A percentile compares a stretch with the other conserved stretches of the same genome.
phyloP scores from a whole-genome alignment of 768 basidiomycete species.

The Cubamyces lactineus region DNA sequence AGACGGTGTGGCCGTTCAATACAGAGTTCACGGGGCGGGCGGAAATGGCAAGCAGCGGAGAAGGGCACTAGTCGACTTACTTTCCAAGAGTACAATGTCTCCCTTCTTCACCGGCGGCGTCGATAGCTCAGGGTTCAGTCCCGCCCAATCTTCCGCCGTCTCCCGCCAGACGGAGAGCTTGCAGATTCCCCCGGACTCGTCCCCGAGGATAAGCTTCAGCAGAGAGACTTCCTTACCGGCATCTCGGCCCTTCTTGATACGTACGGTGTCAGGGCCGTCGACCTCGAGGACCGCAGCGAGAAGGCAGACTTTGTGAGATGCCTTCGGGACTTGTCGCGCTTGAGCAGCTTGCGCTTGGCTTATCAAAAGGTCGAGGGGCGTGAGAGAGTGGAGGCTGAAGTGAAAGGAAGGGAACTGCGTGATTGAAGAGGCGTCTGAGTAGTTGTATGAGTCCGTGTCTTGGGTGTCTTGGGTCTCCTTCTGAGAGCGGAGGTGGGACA shows the following conservation, averaged over 20 bases:
- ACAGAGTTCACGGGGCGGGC: background rate
- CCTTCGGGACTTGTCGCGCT: constrained; percentile 29
- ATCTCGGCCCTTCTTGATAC: constrained; percentile 67
- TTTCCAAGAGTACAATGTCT: constrained; percentile 71
- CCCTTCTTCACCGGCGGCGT: constrained; percentile 57
- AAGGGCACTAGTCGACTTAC: constrained; percentile 43
- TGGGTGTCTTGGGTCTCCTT: constrained; percentile 44
- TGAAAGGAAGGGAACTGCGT: constrained; percentile 74
- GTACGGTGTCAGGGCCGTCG: constrained; percentile 73
- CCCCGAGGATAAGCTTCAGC: constrained; percentile 72
- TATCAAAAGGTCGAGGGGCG: constrained; percentile 48
- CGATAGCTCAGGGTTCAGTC: constrained; percentile 39
- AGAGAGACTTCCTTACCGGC: constrained; percentile 71
- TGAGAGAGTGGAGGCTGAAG: constrained; percentile 66
- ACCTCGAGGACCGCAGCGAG: constrained; percentile 74
- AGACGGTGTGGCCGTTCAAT: background rate
- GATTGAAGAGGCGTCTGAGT: constrained; percentile 73
- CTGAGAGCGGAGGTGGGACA: constrained; percentile 20
- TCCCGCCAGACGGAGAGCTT: constrained; percentile 83
- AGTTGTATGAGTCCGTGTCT: constrained; percentile 52
- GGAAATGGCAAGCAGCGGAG: constrained; percentile 1
- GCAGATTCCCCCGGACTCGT: constrained; percentile 68
- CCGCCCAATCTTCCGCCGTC: constrained; percentile 73
- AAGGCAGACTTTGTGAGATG: constrained; percentile 55
- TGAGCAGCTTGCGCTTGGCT: constrained; percentile 26